Evolutionary conservation across 768 basidiomycete species (phyloP), one percentile per base, ranked within the genome.

Genomic region (Hirschioporus abietinus): DNA sequence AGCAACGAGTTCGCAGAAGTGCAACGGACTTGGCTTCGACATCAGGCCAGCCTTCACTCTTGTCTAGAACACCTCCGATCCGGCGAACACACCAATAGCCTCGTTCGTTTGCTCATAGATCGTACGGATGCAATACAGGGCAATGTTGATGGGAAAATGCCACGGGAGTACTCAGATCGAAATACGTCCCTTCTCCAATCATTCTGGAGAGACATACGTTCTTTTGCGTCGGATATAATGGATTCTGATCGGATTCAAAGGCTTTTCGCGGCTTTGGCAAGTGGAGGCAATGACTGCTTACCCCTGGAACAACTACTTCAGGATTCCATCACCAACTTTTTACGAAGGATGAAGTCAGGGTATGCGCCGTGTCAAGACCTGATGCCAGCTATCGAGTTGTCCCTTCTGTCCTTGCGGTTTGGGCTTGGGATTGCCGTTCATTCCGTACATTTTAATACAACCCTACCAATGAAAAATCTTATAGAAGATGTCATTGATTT

Each of bases 341-440:
- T 82, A 42, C 90, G 87, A 63, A 86, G 96, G 10, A 77, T 97
- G 66, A 81, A 84, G 62, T 76, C 79, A 1, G 83, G 83, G 25
- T 97, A 96, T 75, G 73, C 80, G 0, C 88, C 91, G 35, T 90
- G 88, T 69, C 74, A 76, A 27, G 96, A 99, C 76, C 81, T 99
- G 66, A 83, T 80, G 58, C 74, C 78, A 36, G 88, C 92, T 0
- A 78, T 98, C 23, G 84, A 84, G 66, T 77, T 89, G 35, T 88
- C 90, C 1, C 78, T 93, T 18, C 81, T 84, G 4, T 82, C 88
- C 62, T 76, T 92, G 68, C 86, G 86, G 63, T 78, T 96, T 30
- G 96, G 96, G 20, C 75, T 97, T 42, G 84, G 89, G 7, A 76
- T 91, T 62, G 67, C 83, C 3, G 77, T 74, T 9, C 76, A 76